A percentile compares a stretch with the other conserved stretches of the same genome.
Conservation (phyloP, 2,329 filamentous ascomycete genomes). For the Penicillium sp. region DNA sequence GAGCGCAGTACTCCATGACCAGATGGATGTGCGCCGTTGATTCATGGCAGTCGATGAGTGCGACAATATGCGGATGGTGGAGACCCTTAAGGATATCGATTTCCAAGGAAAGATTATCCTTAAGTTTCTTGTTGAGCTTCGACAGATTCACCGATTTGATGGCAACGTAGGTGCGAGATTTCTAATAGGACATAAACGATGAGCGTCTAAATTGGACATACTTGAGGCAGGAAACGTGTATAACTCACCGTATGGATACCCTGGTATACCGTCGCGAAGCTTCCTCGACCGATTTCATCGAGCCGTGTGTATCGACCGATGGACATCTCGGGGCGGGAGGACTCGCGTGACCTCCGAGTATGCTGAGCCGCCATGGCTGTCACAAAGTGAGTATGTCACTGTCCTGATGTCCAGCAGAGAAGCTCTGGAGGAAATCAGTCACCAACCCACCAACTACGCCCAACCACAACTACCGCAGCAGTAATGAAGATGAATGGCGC, state of each 20-base stretch:
- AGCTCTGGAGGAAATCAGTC: slow-evolving; percentile 8
- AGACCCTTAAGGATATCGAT: slow-evolving; percentile 92
- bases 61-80: slow-evolving; percentile 93
- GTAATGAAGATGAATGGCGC: slow-evolving; percentile 21
- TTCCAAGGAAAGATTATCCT: slow-evolving; percentile 91
- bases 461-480: slow-evolving; percentile 38
- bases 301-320: slow-evolving; percentile 77
- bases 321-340: slow-evolving; percentile 32
- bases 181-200: slow-evolving; percentile 47
- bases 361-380: slow-evolving; percentile 44
- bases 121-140: slow-evolving; percentile 91
- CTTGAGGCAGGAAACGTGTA: not conserved
- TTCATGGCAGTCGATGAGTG: slow-evolving; percentile 90
- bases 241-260: slow-evolving; percentile 72
- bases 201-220: slow-evolving; percentile 5
- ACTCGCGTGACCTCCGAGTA: slow-evolving; percentile 39
- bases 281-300: slow-evolving; percentile 91
- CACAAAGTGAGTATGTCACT: slow-evolving; percentile 14
- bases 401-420: slow-evolving; percentile 15
- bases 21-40: slow-evolving; percentile 84
- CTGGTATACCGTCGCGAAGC: slow-evolving; percentile 92
- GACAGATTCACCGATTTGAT: slow-evolving; percentile 93
- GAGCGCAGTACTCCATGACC: slow-evolving; percentile 96
- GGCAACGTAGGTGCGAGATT: slow-evolving; percentile 74
- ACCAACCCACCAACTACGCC: slow-evolving; percentile 20